phyloP scores from a whole-genome alignment of 2,329 filamentous ascomycete genomes.

The Cadophora sp. region DNA sequence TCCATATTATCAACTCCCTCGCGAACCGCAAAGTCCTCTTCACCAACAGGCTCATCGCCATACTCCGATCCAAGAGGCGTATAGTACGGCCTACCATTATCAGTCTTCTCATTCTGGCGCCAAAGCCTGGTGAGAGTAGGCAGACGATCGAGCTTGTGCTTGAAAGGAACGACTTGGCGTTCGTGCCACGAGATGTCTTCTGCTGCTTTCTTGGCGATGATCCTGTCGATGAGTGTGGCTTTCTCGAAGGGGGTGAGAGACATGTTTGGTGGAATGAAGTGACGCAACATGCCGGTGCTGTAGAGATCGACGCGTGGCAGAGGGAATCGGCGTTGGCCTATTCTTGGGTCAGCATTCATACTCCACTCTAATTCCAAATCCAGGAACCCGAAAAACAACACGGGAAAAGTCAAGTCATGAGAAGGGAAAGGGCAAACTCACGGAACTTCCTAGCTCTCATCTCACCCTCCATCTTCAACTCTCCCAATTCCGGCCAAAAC shows the following conservation, averaged over 20 bases:
- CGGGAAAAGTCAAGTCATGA: no score
- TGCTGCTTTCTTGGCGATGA: neutral
- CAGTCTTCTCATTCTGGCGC: conserved; percentile 9
- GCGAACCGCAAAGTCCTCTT: neutral
- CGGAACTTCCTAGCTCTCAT: conserved; percentile 10
- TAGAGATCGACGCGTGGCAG: conserved; percentile 17
- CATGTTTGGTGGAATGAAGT: neutral
- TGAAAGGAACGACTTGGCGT: conserved; percentile 5
- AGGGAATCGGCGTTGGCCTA: conserved; percentile 13
- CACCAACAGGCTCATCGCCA: neutral
- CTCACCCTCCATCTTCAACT: conserved; percentile 23
- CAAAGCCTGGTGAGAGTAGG: neutral
- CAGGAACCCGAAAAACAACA: no score
- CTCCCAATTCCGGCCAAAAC: conserved; percentile 20
- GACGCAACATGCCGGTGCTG: conserved; percentile 2
- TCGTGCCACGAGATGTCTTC: conserved; percentile 15
- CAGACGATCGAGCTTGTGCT: conserved; percentile 9
- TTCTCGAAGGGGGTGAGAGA: neutral
- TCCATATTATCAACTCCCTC: neutral
- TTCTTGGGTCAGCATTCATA: neutral
- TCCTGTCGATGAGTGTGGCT: neutral
- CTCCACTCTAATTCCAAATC: neutral
- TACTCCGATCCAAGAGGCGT: neutral
- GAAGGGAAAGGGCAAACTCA: neutral
- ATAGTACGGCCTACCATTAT: neutral